These are phyloP conservation scores for Eucalyptus tenuipes DNA, from an alignment of 345 rosid species.

Conservation along the genomic window DNA sequence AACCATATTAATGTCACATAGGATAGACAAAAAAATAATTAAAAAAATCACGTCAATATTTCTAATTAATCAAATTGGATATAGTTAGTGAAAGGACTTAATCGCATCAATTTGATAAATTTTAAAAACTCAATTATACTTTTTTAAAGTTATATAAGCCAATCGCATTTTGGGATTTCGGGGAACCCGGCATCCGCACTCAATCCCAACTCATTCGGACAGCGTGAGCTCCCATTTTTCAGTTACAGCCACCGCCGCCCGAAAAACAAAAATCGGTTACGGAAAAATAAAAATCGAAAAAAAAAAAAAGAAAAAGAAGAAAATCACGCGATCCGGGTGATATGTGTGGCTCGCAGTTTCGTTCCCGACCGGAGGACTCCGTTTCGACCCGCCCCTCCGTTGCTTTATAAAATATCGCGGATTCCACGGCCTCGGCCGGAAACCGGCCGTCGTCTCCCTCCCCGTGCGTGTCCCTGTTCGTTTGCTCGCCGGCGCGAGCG, in stretches of 20 bases:
- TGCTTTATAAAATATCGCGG: not conserved
- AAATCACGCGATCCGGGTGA: not conserved
- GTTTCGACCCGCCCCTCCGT: not conserved
- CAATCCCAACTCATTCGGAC: not conserved
- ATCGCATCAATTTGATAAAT: no score
- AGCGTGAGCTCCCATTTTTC: not conserved
- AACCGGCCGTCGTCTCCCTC: not conserved
- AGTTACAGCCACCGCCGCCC: not conserved
- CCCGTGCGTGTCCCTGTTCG: not conserved
- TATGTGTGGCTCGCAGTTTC: not conserved
- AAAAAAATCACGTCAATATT: accelerated
- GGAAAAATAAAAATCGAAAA: not conserved
- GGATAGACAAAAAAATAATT: no score
- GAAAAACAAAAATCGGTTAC: not conserved
- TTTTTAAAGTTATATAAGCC: accelerated
- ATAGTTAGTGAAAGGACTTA: accelerated
- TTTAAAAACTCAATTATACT: accelerated
- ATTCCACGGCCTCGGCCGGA: not conserved
- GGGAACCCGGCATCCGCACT: not conserved
- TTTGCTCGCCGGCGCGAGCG: no score
- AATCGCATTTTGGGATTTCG: accelerated
- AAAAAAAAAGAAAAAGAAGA: accelerated
- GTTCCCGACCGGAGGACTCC: not conserved
- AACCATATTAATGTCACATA: accelerated
- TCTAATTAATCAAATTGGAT: no score